These are phyloP conservation scores for Punica granatum DNA, from an alignment of 345 rosid genomes.

Conservation along the genomic window DNA sequence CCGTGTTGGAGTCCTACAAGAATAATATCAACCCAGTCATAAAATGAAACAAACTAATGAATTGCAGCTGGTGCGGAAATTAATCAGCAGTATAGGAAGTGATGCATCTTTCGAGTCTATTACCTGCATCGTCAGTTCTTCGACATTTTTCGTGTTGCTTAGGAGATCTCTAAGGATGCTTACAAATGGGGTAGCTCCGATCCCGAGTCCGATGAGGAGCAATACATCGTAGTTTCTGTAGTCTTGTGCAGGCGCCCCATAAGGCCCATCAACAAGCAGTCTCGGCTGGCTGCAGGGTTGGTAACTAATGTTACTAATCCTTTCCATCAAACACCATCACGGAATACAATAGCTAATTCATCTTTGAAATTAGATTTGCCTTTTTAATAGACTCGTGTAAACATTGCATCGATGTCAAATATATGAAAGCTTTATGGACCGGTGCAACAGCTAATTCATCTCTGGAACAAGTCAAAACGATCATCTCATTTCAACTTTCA, in stretches of 20 bases:
- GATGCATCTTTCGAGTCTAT: background rate
- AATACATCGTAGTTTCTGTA: constrained; percentile 80
- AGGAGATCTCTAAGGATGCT: constrained; percentile 88
- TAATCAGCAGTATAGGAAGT: background rate
- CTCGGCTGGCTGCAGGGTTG: constrained; percentile 57
- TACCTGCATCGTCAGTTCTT: constrained; percentile 49
- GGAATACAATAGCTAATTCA: too few relatives aligned
- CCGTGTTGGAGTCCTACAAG: constrained; percentile 51
- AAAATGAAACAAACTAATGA: background rate
- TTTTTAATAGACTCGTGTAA: too few relatives aligned
- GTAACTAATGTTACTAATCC: too few relatives aligned
- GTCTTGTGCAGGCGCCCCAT: constrained; percentile 97
- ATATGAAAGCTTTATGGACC: too few relatives aligned
- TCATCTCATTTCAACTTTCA: too few relatives aligned
- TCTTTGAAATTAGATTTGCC: too few relatives aligned
- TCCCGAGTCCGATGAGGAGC: constrained; percentile 92
- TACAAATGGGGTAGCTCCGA: constrained; percentile 95
- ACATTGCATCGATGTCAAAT: too few relatives aligned
- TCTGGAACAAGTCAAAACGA: too few relatives aligned
- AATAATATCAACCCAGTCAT: background rate
- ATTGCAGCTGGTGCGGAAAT: background rate
- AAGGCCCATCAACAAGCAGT: constrained; percentile 80
- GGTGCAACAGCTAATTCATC: too few relatives aligned
- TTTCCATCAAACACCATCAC: background rate
- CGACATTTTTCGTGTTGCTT: constrained; percentile 53